Evolutionary conservation across 441 rosid species (phyloP), one percentile per base, ranked within the genome.

Genomic region (Aquilaria agallochum): DNA sequence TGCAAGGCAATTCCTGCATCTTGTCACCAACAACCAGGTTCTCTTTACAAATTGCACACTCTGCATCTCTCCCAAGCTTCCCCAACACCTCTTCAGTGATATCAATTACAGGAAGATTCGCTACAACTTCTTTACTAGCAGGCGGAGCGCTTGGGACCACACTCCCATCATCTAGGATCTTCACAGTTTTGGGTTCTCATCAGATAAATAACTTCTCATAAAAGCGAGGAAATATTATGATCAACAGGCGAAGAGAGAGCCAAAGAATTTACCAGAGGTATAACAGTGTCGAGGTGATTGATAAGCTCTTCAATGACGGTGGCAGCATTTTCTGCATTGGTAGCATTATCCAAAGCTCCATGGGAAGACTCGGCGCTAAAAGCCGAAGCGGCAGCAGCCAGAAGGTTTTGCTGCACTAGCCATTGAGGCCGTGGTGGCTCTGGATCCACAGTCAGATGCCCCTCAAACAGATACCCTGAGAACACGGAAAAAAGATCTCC

Each of bases 1-100:
- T 77, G 97, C 98, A 88, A 0, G 95, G 98, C 75, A 93, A 64
- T 78, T 90, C 92, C 65, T 93, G 98, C 95, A 93, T 93, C 74
- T 85, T 82, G 63, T 93, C 95, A n/a, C 80, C 84, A 20, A 78
- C 76, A n/a, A 80, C 81, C 68, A 93, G 68, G 74, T 81, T 80
- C 84, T 88, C 96, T 67, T 81, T 87, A 78, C 98, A 90, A 69
- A 93, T 88, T 46, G 97, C 80, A 78, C 99, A 94, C 68, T 94
- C 97, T 31, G 78, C 81, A 34, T 82, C 93, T 9, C 69, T 65
- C 60, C 92, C 94, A 3, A 87, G 65, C 67, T 69, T 86, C 62
- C 70, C 78, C 69, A 94, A 68, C 71, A 85, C 71, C 32, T 89
- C 97, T 66, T 83, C 88, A 2, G 81, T 80, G 53, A 87, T 77